A percentile compares a stretch with the other conserved stretches of the same genome.
Conservation (phyloP, 106 monocot species). For the Dendrobium nobile region DNA sequence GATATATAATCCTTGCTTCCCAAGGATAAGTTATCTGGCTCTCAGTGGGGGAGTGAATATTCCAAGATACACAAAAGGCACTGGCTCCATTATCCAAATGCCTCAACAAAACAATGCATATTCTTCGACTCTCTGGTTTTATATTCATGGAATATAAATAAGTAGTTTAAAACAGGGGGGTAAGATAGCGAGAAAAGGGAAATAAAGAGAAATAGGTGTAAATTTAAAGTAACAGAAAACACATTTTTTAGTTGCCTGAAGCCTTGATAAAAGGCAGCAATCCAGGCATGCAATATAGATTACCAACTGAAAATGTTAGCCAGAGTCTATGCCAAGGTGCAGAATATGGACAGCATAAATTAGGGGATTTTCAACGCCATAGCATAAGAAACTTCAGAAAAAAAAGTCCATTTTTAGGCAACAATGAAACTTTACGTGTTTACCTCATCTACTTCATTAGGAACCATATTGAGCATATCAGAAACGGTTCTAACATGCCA, state of each 20-base stretch:
- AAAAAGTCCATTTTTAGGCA: background rate
- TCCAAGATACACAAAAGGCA: too few species aligned
- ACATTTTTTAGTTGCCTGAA: background rate
- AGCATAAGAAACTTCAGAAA: too few species aligned
- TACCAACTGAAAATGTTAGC: background rate
- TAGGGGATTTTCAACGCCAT: background rate
- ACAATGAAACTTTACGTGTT: background rate
- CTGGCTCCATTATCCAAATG: too few species aligned
- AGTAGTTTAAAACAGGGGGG: too few species aligned
- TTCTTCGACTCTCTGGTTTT: too few species aligned
- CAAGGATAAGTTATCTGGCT: too few species aligned
- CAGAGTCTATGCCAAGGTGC: background rate
- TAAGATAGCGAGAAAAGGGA: too few species aligned
- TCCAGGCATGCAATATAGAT: background rate
- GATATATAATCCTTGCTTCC: too few species aligned
- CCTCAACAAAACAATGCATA: too few species aligned
- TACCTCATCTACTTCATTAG: background rate
- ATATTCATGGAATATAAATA: too few species aligned
- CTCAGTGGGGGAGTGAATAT: too few species aligned
- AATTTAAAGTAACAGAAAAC: background rate
- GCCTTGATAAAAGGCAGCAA: background rate
- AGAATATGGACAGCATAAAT: background rate
- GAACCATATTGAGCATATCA: background rate
- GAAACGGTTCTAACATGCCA: background rate
- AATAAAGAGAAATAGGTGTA: background rate